A percentile compares a stretch with the other conserved stretches of the same genome.
These are phyloP conservation scores for Hymenoscyphus repandus DNA, from an alignment of 2,329 filamentous ascomycete species.

Conservation along the genomic window DNA sequence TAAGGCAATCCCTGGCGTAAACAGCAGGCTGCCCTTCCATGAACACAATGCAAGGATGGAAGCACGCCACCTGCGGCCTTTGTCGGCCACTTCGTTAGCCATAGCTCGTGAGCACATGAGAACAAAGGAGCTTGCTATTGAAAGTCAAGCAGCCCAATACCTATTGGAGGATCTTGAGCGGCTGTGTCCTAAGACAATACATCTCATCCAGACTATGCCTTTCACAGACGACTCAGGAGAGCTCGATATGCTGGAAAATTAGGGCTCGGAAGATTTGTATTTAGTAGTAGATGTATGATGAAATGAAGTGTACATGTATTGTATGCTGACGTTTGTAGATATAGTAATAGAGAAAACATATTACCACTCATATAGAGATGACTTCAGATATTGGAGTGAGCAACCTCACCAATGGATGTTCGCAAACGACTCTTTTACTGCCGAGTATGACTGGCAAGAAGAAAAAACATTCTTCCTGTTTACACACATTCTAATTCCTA, in stretches of 20 bases:
- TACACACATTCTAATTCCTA: no score
- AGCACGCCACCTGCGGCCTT: slow-evolving; percentile 24
- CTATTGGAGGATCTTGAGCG: slow-evolving; percentile 24
- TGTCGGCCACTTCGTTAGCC: neutral
- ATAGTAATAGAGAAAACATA: no score
- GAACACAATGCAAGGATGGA: slow-evolving; percentile 20
- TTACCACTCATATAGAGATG: no score
- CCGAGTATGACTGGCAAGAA: no score
- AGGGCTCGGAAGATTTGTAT: no score
- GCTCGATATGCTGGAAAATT: slow-evolving; percentile 11
- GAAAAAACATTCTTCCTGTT: no score
- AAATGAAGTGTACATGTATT: neutral
- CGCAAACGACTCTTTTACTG: no score
- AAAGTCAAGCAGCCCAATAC: slow-evolving; percentile 19
- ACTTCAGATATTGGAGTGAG: no score
- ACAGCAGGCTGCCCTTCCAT: slow-evolving; percentile 22
- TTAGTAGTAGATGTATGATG: neutral
- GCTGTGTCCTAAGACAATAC: slow-evolving; percentile 27
- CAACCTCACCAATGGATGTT: no score
- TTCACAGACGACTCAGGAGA: slow-evolving; percentile 24
- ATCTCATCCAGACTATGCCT: slow-evolving; percentile 28
- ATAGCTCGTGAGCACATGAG: neutral
- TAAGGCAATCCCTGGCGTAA: slow-evolving; percentile 19
- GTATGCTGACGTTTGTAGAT: no score
- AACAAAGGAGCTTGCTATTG: slow-evolving; percentile 6